Conservation (phyloP, 768 basidiomycete species). For the Neoboletus brunneissimus region DNA sequence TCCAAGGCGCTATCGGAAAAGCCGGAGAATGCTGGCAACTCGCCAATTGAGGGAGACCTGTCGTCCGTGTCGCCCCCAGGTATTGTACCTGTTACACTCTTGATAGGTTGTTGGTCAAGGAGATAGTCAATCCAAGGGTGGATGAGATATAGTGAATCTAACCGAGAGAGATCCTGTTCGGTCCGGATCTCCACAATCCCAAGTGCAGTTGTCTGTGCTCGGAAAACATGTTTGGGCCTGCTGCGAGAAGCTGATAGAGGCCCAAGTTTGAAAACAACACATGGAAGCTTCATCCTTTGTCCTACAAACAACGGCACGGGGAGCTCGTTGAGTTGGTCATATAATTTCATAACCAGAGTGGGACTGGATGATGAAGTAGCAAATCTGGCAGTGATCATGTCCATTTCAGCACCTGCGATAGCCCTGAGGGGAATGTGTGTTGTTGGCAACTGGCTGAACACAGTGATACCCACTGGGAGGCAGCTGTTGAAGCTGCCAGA, state of each 20-base stretch:
- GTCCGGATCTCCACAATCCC: not conserved
- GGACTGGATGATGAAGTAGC: not conserved
- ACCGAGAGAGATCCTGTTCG: not conserved
- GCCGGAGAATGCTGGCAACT: not conserved
- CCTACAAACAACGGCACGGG: not conserved
- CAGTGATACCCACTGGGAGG: not conserved
- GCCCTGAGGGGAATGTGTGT: not conserved
- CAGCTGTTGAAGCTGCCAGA: conserved; percentile 8
- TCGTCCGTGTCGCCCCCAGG: not conserved
- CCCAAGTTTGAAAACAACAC: conserved; percentile 4
- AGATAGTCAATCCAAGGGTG: conserved; percentile 1
- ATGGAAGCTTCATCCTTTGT: conserved; percentile 7
- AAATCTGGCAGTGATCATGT: not conserved
- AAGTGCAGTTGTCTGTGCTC: not conserved
- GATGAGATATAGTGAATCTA: not conserved
- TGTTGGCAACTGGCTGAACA: not conserved
- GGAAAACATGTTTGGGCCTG: not conserved
- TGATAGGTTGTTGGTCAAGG: not conserved
- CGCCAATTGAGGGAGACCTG: not conserved
- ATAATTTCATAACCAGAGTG: not conserved
- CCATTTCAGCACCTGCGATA: not conserved
- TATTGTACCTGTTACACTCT: not conserved
- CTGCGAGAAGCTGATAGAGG: not conserved
- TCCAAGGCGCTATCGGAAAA: not conserved
- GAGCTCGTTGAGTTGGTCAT: not conserved